Evolutionary conservation across 1,139 yeast species (phyloP), one percentile per base, ranked within the genome.

Genomic region (Debaryomycetaceae sp.): DNA sequence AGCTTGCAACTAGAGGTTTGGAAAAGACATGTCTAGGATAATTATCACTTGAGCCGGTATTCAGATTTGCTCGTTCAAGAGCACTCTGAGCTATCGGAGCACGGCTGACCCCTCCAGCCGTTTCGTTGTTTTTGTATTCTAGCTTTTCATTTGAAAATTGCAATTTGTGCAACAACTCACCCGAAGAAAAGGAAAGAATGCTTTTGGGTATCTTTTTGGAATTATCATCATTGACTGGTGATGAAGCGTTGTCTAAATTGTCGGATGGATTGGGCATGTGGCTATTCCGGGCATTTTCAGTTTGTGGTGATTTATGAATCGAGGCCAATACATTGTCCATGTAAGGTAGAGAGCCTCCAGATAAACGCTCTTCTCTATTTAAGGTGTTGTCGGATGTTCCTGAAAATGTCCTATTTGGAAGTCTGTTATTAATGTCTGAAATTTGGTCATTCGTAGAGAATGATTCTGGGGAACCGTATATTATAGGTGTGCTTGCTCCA

Each of bases 81-180:
- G 31, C 31, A 27, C 31, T 27, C 11, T 27, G 31, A 27, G 31
- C 8, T 8, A 27, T 27, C 11, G 8, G 2, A 4, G 31, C 11
- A 8, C 11, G 11, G 11, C 11, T 8, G 11, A 11, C 11, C 11
- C 3, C 31, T 27, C 11, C 11, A 27, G 8, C 31, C 11, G 11
- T 11, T 3, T 27, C 31, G 31, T 27, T 27, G 11, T 27, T 4
- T 27, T 11, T 27, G 31, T 2, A 8, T 27, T 2, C 8, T 27
- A 27, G 11, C 9, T 14, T 36, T 27, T 48, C 36, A 47, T 40
- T 47, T 42, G 22, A 53, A 27, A 51, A 48, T 42, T 65, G 68
- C 42, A 71, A 54, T 38, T 58, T 65, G 37, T 49, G 55, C 38
- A 72, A 59, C 24, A 71, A 55, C 50, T 71, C 77, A 4, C 73